Base-by-base conservation (phyloP, 352 stramenopile genomes). In the Globisporangium okanoganense region DNA sequence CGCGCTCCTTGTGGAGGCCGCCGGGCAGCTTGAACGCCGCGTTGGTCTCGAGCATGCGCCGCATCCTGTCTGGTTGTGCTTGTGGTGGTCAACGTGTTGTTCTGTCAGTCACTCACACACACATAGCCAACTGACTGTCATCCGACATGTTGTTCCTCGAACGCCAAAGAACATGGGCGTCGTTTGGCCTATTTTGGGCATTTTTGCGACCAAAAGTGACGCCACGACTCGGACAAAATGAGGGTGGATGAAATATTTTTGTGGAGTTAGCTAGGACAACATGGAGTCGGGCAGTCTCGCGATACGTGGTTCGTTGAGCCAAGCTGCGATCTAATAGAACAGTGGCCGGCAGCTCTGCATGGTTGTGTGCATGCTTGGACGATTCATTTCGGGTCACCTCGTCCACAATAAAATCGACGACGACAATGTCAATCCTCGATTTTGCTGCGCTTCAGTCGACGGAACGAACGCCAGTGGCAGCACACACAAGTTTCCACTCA, bases 1-100 rank as follows among this genome's bases (percentile, higher is more conserved):
- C 67, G 41, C 84, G 79, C 62, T 93, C 79, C 18, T 38, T 61
- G 27, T 91, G 82, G 35, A 93, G 67, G n/a, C 84, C 84, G 7
- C 44, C 64, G 20, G 84, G 79, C 56, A 93, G 71, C 47, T 68
- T 62, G 31, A 90, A 53, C 27, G 49, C 27, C 18, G 38, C 40
- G 58, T 14, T 70, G 18, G 72, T 70, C 62, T 90, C 79, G 7
- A 90, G 68, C 31, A 76, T 67, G 47, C 77, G 79, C 20, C 76
- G 73, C 40, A 87, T 79, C 35, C 40, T 67, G 6, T 45, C 40
- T 44, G 8, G 35, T 14, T 43, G 12, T 20, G 16, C 12, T 10
- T 5, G 14, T 38, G 52, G 27, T 22, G 14, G n/a, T 25, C 22
- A 29, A 36, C 33, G 22, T 40, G 47, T 16, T 4, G 7, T 25